Conservation (phyloP, 139 green algal genomes). For the Astrephomene gubernaculifera region DNA sequence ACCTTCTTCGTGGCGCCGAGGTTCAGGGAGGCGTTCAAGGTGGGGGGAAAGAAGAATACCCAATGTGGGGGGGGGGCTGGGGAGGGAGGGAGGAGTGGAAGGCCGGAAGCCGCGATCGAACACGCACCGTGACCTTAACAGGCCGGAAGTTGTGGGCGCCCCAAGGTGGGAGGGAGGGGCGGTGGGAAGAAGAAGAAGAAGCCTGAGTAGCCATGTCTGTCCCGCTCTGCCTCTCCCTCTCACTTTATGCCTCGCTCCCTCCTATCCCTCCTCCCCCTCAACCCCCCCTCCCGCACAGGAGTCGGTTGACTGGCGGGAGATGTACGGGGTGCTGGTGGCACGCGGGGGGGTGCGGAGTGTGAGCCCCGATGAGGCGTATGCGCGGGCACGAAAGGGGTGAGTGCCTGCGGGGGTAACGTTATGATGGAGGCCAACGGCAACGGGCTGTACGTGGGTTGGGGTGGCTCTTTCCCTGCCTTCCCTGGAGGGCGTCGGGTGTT, state of each 20-base stretch:
- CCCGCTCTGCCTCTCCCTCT: not conserved
- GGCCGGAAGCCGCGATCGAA: not conserved
- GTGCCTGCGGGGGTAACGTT: too few relatives aligned
- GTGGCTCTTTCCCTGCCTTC: too few relatives aligned
- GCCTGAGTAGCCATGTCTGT: too few relatives aligned
- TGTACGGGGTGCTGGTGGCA: not conserved
- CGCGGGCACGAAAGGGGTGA: slow-evolving; percentile 14
- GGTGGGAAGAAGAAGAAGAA: too few relatives aligned
- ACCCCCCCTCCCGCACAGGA: not conserved
- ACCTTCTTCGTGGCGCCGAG: slow-evolving; percentile 29
- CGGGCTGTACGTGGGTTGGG: not conserved
- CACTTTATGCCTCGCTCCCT: not conserved
- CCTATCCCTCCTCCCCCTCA: not conserved
- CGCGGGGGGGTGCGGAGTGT: slow-evolving; percentile 13
- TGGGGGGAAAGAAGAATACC: not conserved
- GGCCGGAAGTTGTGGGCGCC: not conserved
- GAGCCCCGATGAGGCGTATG: slow-evolving; percentile 21
- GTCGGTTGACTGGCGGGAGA: slow-evolving; percentile 28
- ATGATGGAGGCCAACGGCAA: not conserved
- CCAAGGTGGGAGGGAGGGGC: too few relatives aligned
- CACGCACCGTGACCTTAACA: not conserved
- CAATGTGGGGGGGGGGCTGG: not conserved
- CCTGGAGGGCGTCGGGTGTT: too few relatives aligned
- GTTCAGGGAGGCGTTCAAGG: slow-evolving; percentile 38
- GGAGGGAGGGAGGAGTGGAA: not conserved